phyloP scores from a whole-genome alignment of 164 flowering plant genomes.

The Chloranthus sessilifolius region DNA sequence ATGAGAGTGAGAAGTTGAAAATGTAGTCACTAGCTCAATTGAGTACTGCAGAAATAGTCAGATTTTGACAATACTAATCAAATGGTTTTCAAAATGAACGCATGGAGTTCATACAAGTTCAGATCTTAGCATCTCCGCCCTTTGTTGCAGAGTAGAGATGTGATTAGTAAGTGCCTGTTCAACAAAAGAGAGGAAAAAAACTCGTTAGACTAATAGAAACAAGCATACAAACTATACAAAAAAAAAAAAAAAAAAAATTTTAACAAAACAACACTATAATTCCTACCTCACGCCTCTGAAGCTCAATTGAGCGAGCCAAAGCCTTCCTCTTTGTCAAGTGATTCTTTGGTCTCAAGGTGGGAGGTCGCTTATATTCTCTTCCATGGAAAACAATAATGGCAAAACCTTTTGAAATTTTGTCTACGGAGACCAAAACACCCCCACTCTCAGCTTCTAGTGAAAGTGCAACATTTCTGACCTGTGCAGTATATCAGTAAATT shows the following conservation, averaged over 20 bases:
- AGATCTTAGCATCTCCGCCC: conserved; percentile 50
- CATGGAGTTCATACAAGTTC: conserved; percentile 61
- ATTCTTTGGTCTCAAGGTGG: conserved; percentile 73
- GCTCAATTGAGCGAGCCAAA: conserved; percentile 88
- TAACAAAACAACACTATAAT: background rate
- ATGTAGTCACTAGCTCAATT: background rate
- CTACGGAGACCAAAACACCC: conserved; percentile 87
- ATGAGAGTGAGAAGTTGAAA: background rate
- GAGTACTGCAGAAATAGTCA: conserved; percentile 1
- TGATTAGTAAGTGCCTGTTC: conserved; percentile 79
- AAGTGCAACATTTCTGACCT: conserved; percentile 66
- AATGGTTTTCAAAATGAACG: background rate
- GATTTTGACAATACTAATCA: background rate
- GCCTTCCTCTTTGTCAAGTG: conserved; percentile 93
- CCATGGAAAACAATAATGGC: conserved; percentile 81
- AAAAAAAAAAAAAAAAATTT: background rate
- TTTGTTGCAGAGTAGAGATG: conserved; percentile 44
- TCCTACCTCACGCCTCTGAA: conserved; percentile 96
- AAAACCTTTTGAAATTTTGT: conserved; percentile 80
- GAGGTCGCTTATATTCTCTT: conserved; percentile 73
- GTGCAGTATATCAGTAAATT: no score
- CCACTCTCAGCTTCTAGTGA: conserved; percentile 94
- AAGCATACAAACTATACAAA: conserved; percentile 6
- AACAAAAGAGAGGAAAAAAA: conserved; percentile 13
- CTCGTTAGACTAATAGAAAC: no score